These are phyloP conservation scores for Cicer judaicum DNA, from an alignment of 306 rosid genomes.

Conservation along the genomic window DNA sequence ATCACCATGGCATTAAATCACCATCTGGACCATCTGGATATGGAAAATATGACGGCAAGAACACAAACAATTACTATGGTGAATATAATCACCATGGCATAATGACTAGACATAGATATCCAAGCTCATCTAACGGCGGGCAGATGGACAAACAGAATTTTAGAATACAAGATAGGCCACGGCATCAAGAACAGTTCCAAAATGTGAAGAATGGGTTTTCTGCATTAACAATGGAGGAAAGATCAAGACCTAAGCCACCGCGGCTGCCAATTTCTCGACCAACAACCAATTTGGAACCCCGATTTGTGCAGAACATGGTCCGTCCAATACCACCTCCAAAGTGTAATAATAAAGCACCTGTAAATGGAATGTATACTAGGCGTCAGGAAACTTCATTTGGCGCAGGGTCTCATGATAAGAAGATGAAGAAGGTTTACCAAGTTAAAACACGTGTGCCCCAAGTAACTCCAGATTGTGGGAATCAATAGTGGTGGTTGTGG, in stretches of 20 bases:
- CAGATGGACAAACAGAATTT: conserved; percentile 64
- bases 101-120: conserved; percentile 53
- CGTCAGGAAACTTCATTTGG: conserved; percentile 58
- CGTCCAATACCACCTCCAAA: conserved; percentile 70
- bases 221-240: conserved; percentile 55
- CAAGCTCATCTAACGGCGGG: conserved; percentile 51
- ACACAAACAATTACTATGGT: conserved; percentile 51
- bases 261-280: conserved; percentile 55
- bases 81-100: conserved; percentile 61
- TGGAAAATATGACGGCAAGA: conserved; percentile 68
- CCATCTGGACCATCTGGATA: conserved; percentile 57
- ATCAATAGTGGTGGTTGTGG: conserved; percentile 46
- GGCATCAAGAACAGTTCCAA: conserved; percentile 55
- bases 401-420: conserved; percentile 54
- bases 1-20: too few relatives aligned
- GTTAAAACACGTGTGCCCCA: conserved; percentile 55
- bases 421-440: conserved; percentile 64
- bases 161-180: conserved; percentile 58
- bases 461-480: conserved; percentile 50
- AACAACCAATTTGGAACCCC: conserved; percentile 48
- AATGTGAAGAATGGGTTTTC: conserved; percentile 59
- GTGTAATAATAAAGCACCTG: conserved; percentile 60
- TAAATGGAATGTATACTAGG: conserved; percentile 53
- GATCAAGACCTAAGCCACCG: conserved; percentile 51
- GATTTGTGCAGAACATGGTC: conserved; percentile 46